Evolutionary conservation across 192 early-diverging fungal genomes (phyloP).

Genomic region (Coemansia guatemalensis): DNA sequence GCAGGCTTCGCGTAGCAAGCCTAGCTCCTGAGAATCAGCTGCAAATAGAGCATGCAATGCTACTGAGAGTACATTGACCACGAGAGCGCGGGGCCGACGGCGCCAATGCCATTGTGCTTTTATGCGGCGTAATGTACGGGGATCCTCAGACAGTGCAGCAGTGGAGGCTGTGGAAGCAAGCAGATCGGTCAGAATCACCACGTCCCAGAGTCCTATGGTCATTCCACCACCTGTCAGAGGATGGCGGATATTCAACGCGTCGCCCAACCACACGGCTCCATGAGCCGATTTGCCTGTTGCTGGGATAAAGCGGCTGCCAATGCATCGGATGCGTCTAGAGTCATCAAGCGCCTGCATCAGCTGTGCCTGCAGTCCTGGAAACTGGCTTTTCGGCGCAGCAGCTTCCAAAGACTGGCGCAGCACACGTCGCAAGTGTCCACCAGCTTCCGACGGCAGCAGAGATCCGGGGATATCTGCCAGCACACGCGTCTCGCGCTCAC

Average conservation of each 20-base stretch:
- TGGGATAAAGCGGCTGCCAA: slow-evolving; percentile 91
- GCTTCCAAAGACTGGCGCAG: slow-evolving; percentile 61
- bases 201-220: slow-evolving; percentile 95
- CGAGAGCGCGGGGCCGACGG: slow-evolving; percentile 65
- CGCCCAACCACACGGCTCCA: slow-evolving; percentile 86
- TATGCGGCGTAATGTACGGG: slow-evolving; percentile 53
- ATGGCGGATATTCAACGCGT: slow-evolving; percentile 96
- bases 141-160: slow-evolving; percentile 15
- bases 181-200: slow-evolving; percentile 69
- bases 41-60: slow-evolving; percentile 92
- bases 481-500: slow-evolving; percentile 81
- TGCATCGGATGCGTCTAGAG: slow-evolving; percentile 71
- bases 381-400: slow-evolving; percentile 69
- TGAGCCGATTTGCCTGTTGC: slow-evolving; percentile 68
- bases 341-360: slow-evolving; percentile 68
- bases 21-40: slow-evolving; percentile 66
- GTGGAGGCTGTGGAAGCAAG: slow-evolving; percentile 27
- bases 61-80: slow-evolving; percentile 89
- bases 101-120: slow-evolving; percentile 72
- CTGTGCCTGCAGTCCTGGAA: slow-evolving; percentile 56
- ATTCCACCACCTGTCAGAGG: slow-evolving; percentile 96
- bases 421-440: slow-evolving; percentile 45
- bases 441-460: slow-evolving; percentile 65
- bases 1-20: slow-evolving; percentile 77
- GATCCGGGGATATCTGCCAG: slow-evolving; percentile 90